phyloP scores from a whole-genome alignment of 345 rosid species.

The Eucalyptus pauciflora region DNA sequence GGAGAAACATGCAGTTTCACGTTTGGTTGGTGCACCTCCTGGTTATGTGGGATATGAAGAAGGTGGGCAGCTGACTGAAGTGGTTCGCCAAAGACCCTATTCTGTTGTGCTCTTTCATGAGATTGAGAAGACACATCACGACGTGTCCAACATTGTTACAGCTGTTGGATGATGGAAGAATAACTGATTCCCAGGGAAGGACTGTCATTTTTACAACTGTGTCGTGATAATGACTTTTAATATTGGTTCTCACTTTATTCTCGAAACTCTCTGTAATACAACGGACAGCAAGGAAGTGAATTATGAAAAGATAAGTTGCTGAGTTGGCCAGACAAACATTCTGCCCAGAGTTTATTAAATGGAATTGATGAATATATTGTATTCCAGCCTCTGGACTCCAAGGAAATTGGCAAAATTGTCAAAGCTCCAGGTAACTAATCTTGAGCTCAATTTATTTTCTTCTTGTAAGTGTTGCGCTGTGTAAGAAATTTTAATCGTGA shows the following conservation, averaged over 20 bases:
- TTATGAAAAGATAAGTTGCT: conserved; percentile 71
- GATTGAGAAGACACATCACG: conserved; percentile 37
- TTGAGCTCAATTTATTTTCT: background rate
- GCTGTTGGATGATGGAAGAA: conserved; percentile 86
- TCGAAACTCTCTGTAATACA: conserved; percentile 56
- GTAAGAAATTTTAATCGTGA: background rate
- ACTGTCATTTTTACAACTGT: conserved; percentile 65
- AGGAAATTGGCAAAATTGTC: too few species aligned
- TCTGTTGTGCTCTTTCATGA: too few species aligned
- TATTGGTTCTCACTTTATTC: conserved; percentile 81
- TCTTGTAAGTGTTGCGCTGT: background rate
- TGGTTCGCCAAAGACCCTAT: too few species aligned
- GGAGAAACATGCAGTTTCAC: conserved; percentile 94
- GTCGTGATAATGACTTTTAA: conserved; percentile 96
- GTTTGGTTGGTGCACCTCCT: conserved; percentile 90
- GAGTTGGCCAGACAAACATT: conserved; percentile 90
- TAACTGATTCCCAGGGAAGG: conserved; percentile 93
- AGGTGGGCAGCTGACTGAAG: too few species aligned
- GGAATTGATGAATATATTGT: conserved; percentile 87
- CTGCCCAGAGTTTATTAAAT: conserved; percentile 89
- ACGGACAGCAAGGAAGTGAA: conserved; percentile 58
- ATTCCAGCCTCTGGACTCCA: conserved; percentile 76
- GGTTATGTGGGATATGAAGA: conserved; percentile 82
- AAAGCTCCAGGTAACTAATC: conserved; percentile 35
- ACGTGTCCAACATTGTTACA: conserved; percentile 74